These are phyloP conservation scores for Trichosporon coremiiforme DNA, from an alignment of 1,284 basidiomycete genomes.

Conservation along the genomic window DNA sequence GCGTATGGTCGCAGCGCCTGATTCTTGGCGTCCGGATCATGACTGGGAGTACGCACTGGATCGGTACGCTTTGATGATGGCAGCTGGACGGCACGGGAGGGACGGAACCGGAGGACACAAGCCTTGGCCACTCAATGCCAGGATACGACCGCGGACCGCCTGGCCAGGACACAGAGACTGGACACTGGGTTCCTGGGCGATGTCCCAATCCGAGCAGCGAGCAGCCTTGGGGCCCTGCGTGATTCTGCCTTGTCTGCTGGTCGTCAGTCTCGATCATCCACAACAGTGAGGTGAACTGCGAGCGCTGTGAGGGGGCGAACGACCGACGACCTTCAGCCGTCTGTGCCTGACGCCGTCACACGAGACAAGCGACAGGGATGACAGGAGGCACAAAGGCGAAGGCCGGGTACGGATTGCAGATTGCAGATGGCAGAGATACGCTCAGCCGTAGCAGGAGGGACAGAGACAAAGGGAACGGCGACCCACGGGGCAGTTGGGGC, in stretches of 20 bases:
- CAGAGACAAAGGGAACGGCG: too few relatives aligned
- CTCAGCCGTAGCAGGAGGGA: not conserved
- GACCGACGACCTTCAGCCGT: not conserved
- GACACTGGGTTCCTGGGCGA: not conserved
- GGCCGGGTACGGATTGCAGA: not conserved
- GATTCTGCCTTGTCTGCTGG: not conserved
- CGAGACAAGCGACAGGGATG: not conserved
- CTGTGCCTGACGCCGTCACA: not conserved
- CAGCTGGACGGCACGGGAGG: slow-evolving; percentile 1
- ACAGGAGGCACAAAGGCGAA: not conserved
- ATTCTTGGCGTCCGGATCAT: slow-evolving; percentile 14
- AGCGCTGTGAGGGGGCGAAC: not conserved
- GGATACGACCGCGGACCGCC: too few relatives aligned
- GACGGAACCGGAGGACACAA: not conserved
- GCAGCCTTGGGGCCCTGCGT: not conserved
- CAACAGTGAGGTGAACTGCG: not conserved
- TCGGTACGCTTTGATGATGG: not conserved
- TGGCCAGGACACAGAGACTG: not conserved
- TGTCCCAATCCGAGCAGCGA: not conserved
- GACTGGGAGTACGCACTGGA: not conserved
- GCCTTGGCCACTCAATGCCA: not conserved
- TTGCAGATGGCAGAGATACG: not conserved
- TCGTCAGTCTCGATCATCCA: not conserved
- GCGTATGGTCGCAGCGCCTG: not conserved
- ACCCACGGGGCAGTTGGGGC: not conserved